Percentiles rank a stretch among this genome's conserved stretches.
phyloP scores from a whole-genome alignment of 163 green algal species.

The Prototheca wickerhamii region DNA sequence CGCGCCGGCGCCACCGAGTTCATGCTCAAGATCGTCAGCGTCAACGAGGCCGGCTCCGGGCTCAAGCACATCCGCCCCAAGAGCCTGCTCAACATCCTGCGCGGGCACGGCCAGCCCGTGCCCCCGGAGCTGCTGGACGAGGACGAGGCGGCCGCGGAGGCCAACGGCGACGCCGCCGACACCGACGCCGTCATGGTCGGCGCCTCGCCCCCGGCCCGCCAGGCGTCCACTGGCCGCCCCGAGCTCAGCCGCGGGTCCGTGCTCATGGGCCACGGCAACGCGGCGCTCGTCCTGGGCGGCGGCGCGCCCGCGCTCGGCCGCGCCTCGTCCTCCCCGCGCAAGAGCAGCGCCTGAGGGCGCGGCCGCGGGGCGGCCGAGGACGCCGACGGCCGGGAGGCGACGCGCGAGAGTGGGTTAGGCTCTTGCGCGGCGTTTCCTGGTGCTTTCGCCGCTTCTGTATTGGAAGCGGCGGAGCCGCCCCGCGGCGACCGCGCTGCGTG shows the following conservation, averaged over 20 bases:
- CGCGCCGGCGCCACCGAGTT: slow-evolving; percentile 25
- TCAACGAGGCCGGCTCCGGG: slow-evolving; percentile 31
- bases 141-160: not conserved
- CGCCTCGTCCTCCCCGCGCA: no score
- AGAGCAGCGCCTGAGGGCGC: no score
- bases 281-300: slow-evolving; percentile 1
- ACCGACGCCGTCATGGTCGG: not conserved
- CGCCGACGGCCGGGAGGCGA: no score
- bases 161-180: not conserved
- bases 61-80: slow-evolving; percentile 45
- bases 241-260: not conserved
- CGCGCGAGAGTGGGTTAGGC: no score
- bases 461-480: no score
- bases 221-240: not conserved
- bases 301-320: no score
- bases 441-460: no score
- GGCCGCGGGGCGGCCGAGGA: no score
- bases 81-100: slow-evolving; percentile 39
- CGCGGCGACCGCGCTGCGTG: no score
- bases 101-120: slow-evolving; percentile 3
- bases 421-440: no score
- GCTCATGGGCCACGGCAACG: slow-evolving; percentile 2
- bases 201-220: not conserved
- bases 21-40: slow-evolving; percentile 45
- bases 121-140: no score